Evolutionary conservation across 352 stramenopile species (phyloP).

Genomic region (Globisporangium apiculatum): DNA sequence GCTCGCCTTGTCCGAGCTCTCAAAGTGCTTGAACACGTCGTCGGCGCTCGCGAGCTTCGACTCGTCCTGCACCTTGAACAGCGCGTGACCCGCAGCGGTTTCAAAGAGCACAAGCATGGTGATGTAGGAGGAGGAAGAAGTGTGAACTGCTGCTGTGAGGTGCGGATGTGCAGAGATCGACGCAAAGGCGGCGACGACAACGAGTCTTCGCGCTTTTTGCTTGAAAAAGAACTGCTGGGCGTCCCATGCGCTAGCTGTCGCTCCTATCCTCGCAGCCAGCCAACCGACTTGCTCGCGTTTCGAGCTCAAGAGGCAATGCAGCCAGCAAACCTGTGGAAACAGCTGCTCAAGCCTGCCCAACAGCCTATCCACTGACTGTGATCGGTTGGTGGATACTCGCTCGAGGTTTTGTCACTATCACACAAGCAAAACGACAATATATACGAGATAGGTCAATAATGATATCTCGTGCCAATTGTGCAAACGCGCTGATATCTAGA

Average conservation of each 20-base stretch:
- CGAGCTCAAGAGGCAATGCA: too few relatives aligned
- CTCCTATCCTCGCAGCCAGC: conserved; percentile 11
- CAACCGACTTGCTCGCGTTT: conserved; percentile 3
- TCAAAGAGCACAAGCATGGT: conserved; percentile 99
- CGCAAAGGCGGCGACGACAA: not conserved
- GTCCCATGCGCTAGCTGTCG: not conserved
- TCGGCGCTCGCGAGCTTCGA: conserved; percentile 87
- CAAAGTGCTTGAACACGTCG: conserved; percentile 91
- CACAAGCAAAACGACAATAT: too few relatives aligned
- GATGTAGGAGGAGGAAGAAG: not conserved
- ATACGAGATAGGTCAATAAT: too few relatives aligned
- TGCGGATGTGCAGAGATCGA: not conserved
- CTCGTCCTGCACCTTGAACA: conserved; percentile 99
- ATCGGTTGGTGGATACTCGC: conserved; percentile 26
- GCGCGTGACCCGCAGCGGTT: conserved; percentile 96
- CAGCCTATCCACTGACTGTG: conserved; percentile 9
- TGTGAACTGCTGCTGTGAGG: not conserved
- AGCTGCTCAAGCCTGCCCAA: conserved; percentile 1
- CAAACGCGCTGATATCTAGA: not conserved
- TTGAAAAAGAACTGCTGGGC: conserved; percentile 13
- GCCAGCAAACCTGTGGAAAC: not conserved
- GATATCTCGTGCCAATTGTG: too few relatives aligned
- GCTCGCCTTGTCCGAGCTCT: conserved; percentile 85
- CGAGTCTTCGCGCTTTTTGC: conserved; percentile 10
- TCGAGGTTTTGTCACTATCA: conserved; percentile 13